Evolutionary conservation across 768 basidiomycete genomes (phyloP).

Genomic region (Strobilomyces echinocephalus): DNA sequence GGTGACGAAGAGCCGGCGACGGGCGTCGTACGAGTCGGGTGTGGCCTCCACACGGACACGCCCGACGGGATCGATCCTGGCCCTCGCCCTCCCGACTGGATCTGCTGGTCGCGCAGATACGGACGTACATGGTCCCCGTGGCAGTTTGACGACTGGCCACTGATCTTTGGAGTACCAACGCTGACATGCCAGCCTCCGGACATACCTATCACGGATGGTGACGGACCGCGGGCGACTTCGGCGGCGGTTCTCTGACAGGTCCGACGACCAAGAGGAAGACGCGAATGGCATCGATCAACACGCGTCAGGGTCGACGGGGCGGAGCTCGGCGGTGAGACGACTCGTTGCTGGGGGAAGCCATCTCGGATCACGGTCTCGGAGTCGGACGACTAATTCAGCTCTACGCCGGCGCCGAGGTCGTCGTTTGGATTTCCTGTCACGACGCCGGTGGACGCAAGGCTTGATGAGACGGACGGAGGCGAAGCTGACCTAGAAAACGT

Average conservation of each 20-base stretch:
- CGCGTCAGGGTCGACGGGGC: slow-evolving; percentile 26
- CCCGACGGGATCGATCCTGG: slow-evolving; percentile 30
- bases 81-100: slow-evolving; percentile 29
- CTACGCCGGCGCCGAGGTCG: slow-evolving; percentile 5
- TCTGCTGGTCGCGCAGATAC: slow-evolving; percentile 31
- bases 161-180: slow-evolving; percentile 63
- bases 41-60: slow-evolving; percentile 22
- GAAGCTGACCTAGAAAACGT: slow-evolving; percentile 57
- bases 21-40: slow-evolving; percentile 20
- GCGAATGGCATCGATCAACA: slow-evolving; percentile 30
- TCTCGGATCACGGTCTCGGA: slow-evolving; percentile 22
- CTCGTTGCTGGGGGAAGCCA: slow-evolving; percentile 13
- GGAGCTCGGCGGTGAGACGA: slow-evolving; percentile 3
- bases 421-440: slow-evolving; percentile 14
- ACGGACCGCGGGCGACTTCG: slow-evolving; percentile 51
- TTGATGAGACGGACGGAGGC: slow-evolving; percentile 33
- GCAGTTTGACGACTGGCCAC: slow-evolving; percentile 46
- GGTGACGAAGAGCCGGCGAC: slow-evolving; percentile 10
- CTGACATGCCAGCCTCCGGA: slow-evolving; percentile 39
- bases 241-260: slow-evolving; percentile 51
- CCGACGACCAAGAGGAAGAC: slow-evolving; percentile 38
- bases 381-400: slow-evolving; percentile 23
- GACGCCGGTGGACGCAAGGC: slow-evolving; percentile 12
- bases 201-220: slow-evolving; percentile 69
- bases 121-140: slow-evolving; percentile 49